phyloP scores from a whole-genome alignment of 2,329 filamentous ascomycete species.

The Talaromyces sp. region DNA sequence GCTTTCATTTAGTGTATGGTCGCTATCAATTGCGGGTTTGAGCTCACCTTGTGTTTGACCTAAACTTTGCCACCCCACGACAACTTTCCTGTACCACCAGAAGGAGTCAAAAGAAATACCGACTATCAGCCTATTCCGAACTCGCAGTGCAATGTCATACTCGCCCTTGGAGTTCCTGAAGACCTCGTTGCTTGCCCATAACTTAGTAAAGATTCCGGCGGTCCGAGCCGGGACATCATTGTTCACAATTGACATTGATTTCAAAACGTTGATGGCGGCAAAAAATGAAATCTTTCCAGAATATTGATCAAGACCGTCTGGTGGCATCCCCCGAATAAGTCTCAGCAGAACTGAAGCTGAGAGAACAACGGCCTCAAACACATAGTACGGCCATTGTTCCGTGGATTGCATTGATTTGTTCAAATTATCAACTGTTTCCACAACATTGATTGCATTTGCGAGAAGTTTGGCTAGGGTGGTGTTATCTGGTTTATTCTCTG shows the following conservation, averaged over 20 bases:
- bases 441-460: neutral
- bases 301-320: neutral
- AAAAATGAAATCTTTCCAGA: neutral
- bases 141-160: neutral
- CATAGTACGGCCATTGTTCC: neutral
- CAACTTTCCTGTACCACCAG: neutral
- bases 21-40: neutral
- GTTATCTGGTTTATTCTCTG: neutral
- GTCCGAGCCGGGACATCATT: neutral
- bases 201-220: neutral
- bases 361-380: neutral
- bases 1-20: neutral
- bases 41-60: neutral
- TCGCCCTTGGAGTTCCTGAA: neutral
- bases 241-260: neutral
- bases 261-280: neutral
- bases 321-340: neutral
- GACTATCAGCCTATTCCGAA: neutral
- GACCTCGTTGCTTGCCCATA: neutral
- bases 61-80: neutral
- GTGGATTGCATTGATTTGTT: neutral
- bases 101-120: neutral
- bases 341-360: neutral
- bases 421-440: neutral
- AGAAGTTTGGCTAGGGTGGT: neutral